Evolutionary conservation across 768 basidiomycete species (phyloP).

Genomic region (Boletus tylopilopsis): DNA sequence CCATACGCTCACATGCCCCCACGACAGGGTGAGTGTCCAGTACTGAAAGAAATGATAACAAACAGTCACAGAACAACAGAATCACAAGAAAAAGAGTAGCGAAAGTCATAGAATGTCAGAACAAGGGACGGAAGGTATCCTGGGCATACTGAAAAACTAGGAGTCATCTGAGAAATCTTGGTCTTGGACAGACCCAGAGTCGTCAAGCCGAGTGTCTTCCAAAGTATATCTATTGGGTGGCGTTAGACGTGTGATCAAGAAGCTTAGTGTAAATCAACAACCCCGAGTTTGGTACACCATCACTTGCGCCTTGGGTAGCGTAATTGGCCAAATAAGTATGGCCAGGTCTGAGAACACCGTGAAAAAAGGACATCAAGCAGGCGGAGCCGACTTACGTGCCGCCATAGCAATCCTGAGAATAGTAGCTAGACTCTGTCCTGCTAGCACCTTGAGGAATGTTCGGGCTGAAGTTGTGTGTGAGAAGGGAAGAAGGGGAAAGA

Average conservation of each 20-base stretch:
- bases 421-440: background rate
- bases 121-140: background rate
- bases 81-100: background rate
- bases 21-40: background rate
- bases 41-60: background rate
- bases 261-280: constrained; percentile 10
- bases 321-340: constrained; percentile 5
- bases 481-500: background rate
- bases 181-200: background rate
- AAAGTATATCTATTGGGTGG: constrained; percentile 11
- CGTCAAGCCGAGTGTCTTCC: background rate
- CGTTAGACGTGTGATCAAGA: constrained; percentile 10
- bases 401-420: constrained; percentile 6
- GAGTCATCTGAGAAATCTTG: constrained; percentile 6
- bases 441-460: background rate
- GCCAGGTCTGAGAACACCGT: constrained; percentile 2
- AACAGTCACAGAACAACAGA: background rate
- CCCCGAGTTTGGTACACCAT: constrained; percentile 7
- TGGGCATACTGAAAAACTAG: constrained; percentile 6
- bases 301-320: background rate
- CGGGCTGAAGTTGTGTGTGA: constrained; percentile 11
- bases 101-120: constrained; percentile 2
- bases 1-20: background rate
- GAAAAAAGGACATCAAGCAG: background rate
- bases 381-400: background rate